Percentiles rank a stretch among this genome's conserved stretches.
Conservation (phyloP, 2,329 filamentous ascomycete species). For the Aspergillus brasiliensis region DNA sequence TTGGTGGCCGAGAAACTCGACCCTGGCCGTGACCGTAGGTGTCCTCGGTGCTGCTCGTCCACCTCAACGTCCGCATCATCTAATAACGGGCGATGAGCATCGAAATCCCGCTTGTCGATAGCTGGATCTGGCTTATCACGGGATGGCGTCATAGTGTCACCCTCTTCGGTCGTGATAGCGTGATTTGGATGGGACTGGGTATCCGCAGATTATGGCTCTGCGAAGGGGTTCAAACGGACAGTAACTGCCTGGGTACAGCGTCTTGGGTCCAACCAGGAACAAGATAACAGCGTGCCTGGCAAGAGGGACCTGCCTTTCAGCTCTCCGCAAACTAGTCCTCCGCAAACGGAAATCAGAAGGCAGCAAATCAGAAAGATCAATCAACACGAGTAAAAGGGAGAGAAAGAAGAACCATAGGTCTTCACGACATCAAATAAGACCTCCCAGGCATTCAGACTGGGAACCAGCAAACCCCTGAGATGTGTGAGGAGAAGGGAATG, state of each 20-base stretch:
- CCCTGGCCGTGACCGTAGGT: slow-evolving; percentile 30
- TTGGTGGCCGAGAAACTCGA: slow-evolving; percentile 24
- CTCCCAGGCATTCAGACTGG: not conserved
- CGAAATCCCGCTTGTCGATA: slow-evolving; percentile 52
- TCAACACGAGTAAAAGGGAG: not conserved
- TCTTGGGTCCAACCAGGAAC: not conserved
- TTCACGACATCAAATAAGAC: not conserved
- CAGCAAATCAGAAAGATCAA: not conserved
- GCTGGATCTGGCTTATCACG: slow-evolving; percentile 20
- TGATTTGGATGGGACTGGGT: not conserved
- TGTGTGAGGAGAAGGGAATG: not conserved
- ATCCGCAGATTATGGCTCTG: not conserved
- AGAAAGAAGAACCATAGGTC: not conserved
- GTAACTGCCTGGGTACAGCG: not conserved
- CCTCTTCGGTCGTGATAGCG: not conserved
- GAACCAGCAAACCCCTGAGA: slow-evolving; percentile 4
- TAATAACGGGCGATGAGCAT: slow-evolving; percentile 43
- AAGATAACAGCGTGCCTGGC: not conserved
- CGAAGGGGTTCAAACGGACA: not conserved
- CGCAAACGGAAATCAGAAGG: not conserved
- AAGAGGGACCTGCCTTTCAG: not conserved
- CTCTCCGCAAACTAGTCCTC: not conserved
- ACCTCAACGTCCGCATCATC: slow-evolving; percentile 17
- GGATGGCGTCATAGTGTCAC: slow-evolving; percentile 27
- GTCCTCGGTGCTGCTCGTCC: slow-evolving; percentile 19